Evolutionary conservation across 1,284 basidiomycete species (phyloP).

Genomic region (Leccinum insolens): DNA sequence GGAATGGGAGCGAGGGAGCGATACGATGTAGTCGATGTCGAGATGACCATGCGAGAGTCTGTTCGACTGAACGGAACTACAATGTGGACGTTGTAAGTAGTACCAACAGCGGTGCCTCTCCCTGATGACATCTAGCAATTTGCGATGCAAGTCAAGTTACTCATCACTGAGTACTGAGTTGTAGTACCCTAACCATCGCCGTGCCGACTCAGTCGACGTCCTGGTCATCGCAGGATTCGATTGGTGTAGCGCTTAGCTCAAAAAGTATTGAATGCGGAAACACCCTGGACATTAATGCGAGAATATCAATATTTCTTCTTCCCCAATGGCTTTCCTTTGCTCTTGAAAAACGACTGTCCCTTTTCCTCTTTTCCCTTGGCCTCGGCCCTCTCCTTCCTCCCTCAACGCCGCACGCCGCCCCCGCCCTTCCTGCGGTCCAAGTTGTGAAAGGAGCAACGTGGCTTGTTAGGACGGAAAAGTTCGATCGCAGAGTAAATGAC

Average conservation of each 20-base stretch:
- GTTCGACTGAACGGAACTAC: too few species aligned
- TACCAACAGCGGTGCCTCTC: too few species aligned
- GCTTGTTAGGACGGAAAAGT: constrained; percentile 52
- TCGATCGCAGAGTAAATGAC: constrained; percentile 74
- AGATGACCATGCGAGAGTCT: too few species aligned
- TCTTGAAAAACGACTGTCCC: constrained; percentile 53
- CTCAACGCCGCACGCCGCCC: neutral
- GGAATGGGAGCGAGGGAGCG: too few species aligned
- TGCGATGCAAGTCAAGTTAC: too few species aligned
- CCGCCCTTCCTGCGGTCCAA: too few species aligned
- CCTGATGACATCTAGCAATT: too few species aligned
- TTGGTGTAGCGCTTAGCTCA: neutral
- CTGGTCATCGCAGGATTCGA: neutral
- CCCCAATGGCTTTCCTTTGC: constrained; percentile 21
- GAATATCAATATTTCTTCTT: neutral
- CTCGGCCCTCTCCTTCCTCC: neutral
- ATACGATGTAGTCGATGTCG: too few species aligned
- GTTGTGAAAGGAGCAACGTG: constrained; percentile 15
- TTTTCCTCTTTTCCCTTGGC: neutral
- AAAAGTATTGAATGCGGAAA: neutral
- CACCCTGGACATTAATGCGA: neutral
- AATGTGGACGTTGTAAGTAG: too few species aligned
- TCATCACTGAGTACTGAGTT: too few species aligned
- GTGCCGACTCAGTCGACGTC: too few species aligned
- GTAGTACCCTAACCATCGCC: too few species aligned